A percentile compares a stretch with the other conserved stretches of the same genome.
Evolutionary conservation across 164 flowering plant species (phyloP).

Genomic region (Buxus sempervirens): DNA sequence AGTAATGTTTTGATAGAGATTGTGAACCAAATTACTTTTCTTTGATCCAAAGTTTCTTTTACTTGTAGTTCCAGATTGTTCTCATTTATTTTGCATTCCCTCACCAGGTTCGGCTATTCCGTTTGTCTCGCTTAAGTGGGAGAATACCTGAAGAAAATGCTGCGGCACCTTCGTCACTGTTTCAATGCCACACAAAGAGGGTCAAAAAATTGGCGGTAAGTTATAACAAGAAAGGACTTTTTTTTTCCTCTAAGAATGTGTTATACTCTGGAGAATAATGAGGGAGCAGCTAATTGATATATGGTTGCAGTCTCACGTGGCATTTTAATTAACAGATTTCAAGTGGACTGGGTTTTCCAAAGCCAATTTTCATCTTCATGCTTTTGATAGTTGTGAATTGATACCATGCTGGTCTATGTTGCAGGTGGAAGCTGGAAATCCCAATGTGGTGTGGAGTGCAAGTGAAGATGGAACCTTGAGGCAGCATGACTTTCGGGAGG

Average conservation of each 20-base stretch:
- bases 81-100: conserved; percentile 15
- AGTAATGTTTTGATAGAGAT: conserved; percentile 36
- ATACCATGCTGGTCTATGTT: conserved; percentile 4
- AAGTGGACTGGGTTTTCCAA: neutral
- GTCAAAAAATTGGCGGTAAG: conserved; percentile 94
- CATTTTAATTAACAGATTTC: neutral
- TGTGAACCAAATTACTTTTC: neutral
- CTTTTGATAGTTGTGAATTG: neutral
- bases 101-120: conserved; percentile 71
- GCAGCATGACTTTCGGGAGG: conserved; percentile 95
- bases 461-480: conserved; percentile 99
- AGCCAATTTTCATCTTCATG: neutral
- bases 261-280: neutral
- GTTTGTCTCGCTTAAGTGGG: conserved; percentile 59
- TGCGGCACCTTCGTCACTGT: conserved; percentile 54
- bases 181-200: conserved; percentile 83
- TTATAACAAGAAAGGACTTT: neutral
- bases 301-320: neutral
- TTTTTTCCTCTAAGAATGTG: neutral
- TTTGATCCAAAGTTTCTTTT: conserved; percentile 3
- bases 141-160: conserved; percentile 44
- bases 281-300: neutral
- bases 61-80: conserved; percentile 3
- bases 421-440: conserved; percentile 95
- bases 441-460: conserved; percentile 97